Conservation (phyloP, 441 rosid species). For the Mallotus japonicus region DNA sequence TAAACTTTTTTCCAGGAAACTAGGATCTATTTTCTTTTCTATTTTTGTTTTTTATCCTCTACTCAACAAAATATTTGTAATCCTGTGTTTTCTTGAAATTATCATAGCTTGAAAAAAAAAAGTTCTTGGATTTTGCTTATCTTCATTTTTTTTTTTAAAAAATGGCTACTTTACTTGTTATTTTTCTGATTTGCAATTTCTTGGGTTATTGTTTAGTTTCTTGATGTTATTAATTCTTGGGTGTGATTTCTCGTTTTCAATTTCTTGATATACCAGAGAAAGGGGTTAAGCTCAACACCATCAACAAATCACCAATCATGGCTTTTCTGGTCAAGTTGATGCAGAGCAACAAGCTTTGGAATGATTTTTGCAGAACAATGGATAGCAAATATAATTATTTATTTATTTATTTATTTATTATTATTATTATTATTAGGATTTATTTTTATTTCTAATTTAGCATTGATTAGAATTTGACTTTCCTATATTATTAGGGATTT, state of each 20-base stretch:
- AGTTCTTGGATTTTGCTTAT: constrained; percentile 2
- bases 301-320: constrained; percentile 30
- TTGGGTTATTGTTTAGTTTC: neutral
- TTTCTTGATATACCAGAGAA: constrained; percentile 67
- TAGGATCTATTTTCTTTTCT: neutral
- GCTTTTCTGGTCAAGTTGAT: constrained; percentile 34
- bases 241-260: constrained; percentile 2
- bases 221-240: constrained; percentile 2
- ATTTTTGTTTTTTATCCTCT: neutral
- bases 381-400: too few relatives aligned
- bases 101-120: neutral
- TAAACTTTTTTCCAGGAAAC: neutral
- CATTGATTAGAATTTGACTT: too few relatives aligned
- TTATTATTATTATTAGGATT: too few relatives aligned
- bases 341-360: too few relatives aligned
- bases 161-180: neutral
- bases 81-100: constrained; percentile 9
- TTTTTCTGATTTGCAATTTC: neutral
- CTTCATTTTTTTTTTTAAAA: neutral
- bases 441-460: too few relatives aligned
- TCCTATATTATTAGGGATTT: too few relatives aligned
- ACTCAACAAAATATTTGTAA: too few relatives aligned
- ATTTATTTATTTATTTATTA: too few relatives aligned
- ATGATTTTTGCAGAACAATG: too few relatives aligned
- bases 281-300: constrained; percentile 35